Conservation (phyloP, 2,329 filamentous ascomycete species). For the Pezicula rhizophila region DNA sequence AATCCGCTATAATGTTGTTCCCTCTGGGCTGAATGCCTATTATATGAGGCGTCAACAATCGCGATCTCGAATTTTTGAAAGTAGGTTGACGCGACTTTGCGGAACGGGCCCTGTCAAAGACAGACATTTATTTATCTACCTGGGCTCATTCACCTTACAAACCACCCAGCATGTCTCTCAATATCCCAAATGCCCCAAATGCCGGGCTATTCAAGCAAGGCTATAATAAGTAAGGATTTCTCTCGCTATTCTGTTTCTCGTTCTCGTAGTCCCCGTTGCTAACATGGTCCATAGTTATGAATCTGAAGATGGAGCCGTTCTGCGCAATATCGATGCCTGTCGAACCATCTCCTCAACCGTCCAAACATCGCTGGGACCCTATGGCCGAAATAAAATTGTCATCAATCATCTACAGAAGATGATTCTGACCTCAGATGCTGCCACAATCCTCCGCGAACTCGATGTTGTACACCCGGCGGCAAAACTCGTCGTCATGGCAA, state of each 20-base stretch:
- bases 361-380: conserved; percentile 92
- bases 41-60: not conserved
- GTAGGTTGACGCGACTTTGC: not conserved
- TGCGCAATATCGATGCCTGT: conserved; percentile 98
- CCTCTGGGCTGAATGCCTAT: not conserved
- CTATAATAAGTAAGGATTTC: conserved; percentile 68
- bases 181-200: conserved; percentile 91
- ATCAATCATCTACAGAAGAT: conserved; percentile 99
- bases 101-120: not conserved
- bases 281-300: conserved; percentile 67
- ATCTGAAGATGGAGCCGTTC: conserved; percentile 95
- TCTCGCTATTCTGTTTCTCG: not conserved
- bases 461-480: conserved; percentile 97
- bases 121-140: not conserved
- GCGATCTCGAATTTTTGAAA: not conserved
- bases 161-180: conserved; percentile 71
- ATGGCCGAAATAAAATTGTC: conserved; percentile 98
- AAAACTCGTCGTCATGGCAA: conserved; percentile 96
- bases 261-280: conserved; percentile 21
- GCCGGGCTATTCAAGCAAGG: conserved; percentile 90
- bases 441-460: conserved; percentile 93
- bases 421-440: conserved; percentile 96
- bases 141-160: not conserved
- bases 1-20: too few relatives aligned
- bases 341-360: conserved; percentile 92